Percentiles rank a stretch among this genome's conserved stretches.
These are phyloP conservation scores for Takashimella tepidaria DNA, from an alignment of 1,284 basidiomycete species.

Conservation along the genomic window DNA sequence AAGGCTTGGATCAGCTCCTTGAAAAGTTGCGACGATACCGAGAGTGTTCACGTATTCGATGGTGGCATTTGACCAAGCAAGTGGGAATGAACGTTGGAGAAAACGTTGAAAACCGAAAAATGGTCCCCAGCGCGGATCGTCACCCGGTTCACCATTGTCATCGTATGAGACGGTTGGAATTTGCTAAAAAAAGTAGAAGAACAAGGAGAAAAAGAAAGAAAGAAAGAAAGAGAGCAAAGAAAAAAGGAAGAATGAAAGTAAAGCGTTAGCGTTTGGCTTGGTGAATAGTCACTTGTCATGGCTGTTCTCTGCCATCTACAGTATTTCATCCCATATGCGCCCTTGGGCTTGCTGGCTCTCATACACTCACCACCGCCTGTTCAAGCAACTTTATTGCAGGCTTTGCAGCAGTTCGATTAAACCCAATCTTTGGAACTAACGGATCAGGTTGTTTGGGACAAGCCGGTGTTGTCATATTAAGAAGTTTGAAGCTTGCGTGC, in stretches of 20 bases:
- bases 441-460: not conserved
- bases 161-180: conserved; percentile 44
- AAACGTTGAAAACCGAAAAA: conserved; percentile 45
- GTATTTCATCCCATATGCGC: too few relatives aligned
- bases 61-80: conserved; percentile 32
- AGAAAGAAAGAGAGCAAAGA: too few relatives aligned
- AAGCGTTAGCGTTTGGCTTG: too few relatives aligned
- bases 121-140: conserved; percentile 44
- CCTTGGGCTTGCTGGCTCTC: too few relatives aligned
- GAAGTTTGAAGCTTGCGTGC: too few relatives aligned
- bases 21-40: conserved; percentile 50
- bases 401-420: not conserved
- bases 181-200: too few relatives aligned
- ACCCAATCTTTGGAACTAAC: not conserved
- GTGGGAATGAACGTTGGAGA: conserved; percentile 39
- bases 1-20: conserved; percentile 48
- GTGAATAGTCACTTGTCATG: too few relatives aligned
- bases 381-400: not conserved
- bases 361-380: not conserved
- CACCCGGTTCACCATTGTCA: conserved; percentile 45
- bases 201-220: too few relatives aligned
- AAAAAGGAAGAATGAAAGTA: too few relatives aligned
- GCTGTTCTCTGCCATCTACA: too few relatives aligned
- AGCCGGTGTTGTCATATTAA: too few relatives aligned
- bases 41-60: conserved; percentile 49